Evolutionary conservation across 75 land plant species (phyloP).

Genomic region (Picea sitchensis): DNA sequence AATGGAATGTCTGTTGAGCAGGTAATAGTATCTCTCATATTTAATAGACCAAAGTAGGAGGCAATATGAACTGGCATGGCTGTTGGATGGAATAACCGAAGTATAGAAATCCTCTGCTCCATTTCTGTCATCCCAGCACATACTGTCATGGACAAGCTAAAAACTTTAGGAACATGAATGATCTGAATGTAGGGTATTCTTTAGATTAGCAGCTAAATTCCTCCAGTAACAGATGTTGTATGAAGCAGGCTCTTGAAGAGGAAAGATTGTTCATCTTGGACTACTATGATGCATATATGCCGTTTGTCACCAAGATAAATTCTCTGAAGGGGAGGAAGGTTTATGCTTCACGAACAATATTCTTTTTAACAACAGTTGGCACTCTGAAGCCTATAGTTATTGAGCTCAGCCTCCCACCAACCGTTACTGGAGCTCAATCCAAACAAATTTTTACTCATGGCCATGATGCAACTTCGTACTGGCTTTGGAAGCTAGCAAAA

Average conservation of each 20-base stretch:
- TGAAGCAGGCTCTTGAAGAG: conserved; percentile 64
- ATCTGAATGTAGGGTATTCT: neutral
- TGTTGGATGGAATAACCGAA: too few relatives aligned
- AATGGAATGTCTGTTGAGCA: conserved; percentile 63
- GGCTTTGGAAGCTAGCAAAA: conserved; percentile 85
- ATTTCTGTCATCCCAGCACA: too few relatives aligned
- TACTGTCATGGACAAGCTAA: too few relatives aligned
- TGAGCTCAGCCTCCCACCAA: conserved; percentile 71
- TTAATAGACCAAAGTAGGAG: neutral
- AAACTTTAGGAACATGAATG: neutral
- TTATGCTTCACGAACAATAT: conserved; percentile 73
- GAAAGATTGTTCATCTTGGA: conserved; percentile 70
- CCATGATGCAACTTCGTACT: conserved; percentile 47
- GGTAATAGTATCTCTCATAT: conserved; percentile 26
- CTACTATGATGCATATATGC: conserved; percentile 70
- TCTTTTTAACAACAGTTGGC: conserved; percentile 46
- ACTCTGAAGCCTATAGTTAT: conserved; percentile 76
- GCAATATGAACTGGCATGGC: too few relatives aligned
- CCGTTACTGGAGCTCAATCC: conserved; percentile 18
- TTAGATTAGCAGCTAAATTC: neutral
- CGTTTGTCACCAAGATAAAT: conserved; percentile 63
- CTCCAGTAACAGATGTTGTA: neutral
- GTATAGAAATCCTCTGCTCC: too few relatives aligned
- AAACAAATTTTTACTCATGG: conserved; percentile 60
- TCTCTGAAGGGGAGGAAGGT: conserved; percentile 53